These are phyloP conservation scores for Limnanthes douglasii DNA, from an alignment of 345 rosid species.

Conservation along the genomic window DNA sequence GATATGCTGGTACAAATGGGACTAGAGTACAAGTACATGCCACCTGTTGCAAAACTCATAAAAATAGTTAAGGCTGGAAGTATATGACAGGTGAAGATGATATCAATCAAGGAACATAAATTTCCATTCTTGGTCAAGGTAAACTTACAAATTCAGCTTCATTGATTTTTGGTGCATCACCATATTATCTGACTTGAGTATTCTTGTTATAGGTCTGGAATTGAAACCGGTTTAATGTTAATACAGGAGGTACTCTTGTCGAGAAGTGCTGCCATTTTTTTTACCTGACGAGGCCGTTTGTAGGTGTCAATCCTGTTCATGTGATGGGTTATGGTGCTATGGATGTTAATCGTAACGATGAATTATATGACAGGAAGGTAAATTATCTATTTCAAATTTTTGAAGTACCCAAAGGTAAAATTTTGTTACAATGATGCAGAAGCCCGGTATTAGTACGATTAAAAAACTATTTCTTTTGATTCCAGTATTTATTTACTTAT, in stretches of 20 bases:
- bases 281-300: constrained; percentile 84
- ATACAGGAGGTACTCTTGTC: constrained; percentile 86
- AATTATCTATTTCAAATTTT: no score
- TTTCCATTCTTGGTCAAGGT: constrained; percentile 97
- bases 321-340: constrained; percentile 94
- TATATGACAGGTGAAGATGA: constrained; percentile 73
- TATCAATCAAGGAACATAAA: constrained; percentile 78
- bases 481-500: no score
- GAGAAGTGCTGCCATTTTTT: constrained; percentile 99
- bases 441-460: no score
- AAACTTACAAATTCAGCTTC: constrained; percentile 7
- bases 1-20: constrained; percentile 92
- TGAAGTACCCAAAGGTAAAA: no score
- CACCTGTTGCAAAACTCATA: constrained; percentile 84
- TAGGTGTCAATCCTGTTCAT: constrained; percentile 65
- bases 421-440: no score
- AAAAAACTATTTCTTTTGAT: no score
- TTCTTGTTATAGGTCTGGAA: constrained; percentile 45
- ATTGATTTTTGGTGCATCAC: constrained; percentile 1
- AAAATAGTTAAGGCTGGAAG: constrained; percentile 51
- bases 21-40: constrained; percentile 84
- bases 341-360: constrained; percentile 87
- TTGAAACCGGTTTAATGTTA: constrained; percentile 89
- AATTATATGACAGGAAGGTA: constrained; percentile 81
- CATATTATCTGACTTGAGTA: constrained; percentile 4